Conservation (phyloP, 768 basidiomycete genomes). For the Myochromella boudieri region DNA sequence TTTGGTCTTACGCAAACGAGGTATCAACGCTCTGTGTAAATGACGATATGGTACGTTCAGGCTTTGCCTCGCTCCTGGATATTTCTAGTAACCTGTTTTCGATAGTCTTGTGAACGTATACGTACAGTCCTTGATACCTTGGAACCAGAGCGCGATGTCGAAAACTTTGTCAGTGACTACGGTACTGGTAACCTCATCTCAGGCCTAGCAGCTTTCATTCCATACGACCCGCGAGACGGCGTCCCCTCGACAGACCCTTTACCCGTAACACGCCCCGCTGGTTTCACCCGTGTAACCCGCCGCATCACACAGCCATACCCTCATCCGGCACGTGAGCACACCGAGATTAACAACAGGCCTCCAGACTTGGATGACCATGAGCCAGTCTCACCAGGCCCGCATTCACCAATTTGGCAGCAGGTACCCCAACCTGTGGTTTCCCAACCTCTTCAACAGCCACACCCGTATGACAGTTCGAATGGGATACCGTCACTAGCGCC, state of each 20-base stretch:
- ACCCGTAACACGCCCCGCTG: conserved; percentile 24
- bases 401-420: conserved; percentile 22
- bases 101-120: conserved; percentile 86
- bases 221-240: conserved; percentile 45
- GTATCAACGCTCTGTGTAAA: conserved; percentile 93
- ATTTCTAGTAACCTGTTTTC: conserved; percentile 4
- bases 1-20: conserved; percentile 95
- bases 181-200: conserved; percentile 85
- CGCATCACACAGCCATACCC: conserved; percentile 21
- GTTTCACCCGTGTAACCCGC: conserved; percentile 30
- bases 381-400: conserved; percentile 52
- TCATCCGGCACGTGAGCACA: conserved; percentile 1
- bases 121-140: conserved; percentile 84
- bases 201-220: conserved; percentile 73
- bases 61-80: conserved; percentile 1
- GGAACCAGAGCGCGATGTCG: conserved; percentile 81
- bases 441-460: background rate
- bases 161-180: conserved; percentile 82
- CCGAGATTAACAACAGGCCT: conserved; percentile 7
- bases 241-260: conserved; percentile 18
- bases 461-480: conserved; percentile 3
- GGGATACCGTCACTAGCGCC: conserved; percentile 40
- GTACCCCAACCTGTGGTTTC: background rate
- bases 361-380: conserved; percentile 13
- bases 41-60: conserved; percentile 71